phyloP scores from a whole-genome alignment of 805 yeast species.

The Priceomyces medius region DNA sequence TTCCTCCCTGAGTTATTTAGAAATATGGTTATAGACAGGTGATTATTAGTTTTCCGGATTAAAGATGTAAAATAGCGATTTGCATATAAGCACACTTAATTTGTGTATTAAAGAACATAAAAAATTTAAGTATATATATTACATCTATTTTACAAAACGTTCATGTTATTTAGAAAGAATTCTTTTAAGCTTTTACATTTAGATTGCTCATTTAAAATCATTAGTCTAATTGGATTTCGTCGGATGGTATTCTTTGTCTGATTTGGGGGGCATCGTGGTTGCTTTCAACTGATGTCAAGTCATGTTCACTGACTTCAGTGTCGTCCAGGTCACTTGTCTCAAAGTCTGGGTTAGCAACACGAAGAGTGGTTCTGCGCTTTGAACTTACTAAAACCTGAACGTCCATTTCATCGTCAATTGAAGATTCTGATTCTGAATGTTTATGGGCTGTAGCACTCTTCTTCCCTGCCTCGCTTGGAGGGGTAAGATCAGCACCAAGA shows the following conservation, averaged over 20 bases:
- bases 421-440: slow-evolving; percentile 30
- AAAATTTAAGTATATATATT: not conserved
- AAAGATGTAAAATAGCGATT: not conserved
- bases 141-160: not conserved
- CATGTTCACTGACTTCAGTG: slow-evolving; percentile 1
- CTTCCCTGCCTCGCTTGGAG: not conserved
- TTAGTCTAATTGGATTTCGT: slow-evolving; percentile 7
- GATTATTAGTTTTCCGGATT: not conserved
- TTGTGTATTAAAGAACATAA: not conserved
- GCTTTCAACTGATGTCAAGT: not conserved
- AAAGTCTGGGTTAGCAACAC: slow-evolving; percentile 60
- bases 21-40: no score
- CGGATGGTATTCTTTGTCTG: slow-evolving; percentile 19
- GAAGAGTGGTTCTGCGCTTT: slow-evolving; percentile 55
- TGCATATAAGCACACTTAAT: not conserved
- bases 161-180: not conserved
- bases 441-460: slow-evolving; percentile 7
- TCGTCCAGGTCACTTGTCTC: slow-evolving; percentile 7
- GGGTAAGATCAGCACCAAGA: not conserved
- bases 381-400: slow-evolving; percentile 73
- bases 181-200: not conserved
- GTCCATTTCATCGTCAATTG: slow-evolving; percentile 51
- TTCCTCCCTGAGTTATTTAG: no score
- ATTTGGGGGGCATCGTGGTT: slow-evolving; percentile 5
- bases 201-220: not conserved